phyloP scores from a whole-genome alignment of 1,284 basidiomycete species.

The Ceratobasidium sp. region DNA sequence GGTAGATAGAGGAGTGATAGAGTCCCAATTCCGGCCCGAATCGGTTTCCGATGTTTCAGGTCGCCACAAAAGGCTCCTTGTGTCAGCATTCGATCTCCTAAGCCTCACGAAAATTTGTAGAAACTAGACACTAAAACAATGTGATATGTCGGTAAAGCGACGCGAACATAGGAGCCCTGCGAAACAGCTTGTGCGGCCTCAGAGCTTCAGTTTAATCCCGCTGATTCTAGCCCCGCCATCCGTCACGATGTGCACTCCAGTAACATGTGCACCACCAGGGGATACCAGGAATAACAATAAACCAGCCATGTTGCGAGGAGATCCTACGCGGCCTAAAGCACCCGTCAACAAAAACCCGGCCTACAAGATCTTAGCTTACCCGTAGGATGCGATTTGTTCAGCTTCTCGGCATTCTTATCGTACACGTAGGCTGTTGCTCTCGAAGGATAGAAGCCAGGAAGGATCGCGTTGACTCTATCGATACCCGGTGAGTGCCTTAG shows the following conservation, averaged over 20 bases:
- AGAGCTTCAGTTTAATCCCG: constrained; percentile 8
- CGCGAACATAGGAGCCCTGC: not conserved
- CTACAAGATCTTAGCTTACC: constrained; percentile 57
- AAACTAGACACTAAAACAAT: not conserved
- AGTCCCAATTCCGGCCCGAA: constrained; percentile 31
- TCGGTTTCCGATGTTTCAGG: constrained; percentile 40
- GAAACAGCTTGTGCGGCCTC: not conserved
- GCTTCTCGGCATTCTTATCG: constrained; percentile 64
- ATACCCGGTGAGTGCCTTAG: not conserved
- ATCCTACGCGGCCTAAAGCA: constrained; percentile 71
- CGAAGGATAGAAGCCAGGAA: constrained; percentile 76
- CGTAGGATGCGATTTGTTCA: constrained; percentile 67
- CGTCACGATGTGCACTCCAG: constrained; percentile 73
- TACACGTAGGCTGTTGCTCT: constrained; percentile 87
- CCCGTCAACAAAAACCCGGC: constrained; percentile 9
- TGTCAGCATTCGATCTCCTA: not conserved
- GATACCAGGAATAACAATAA: constrained; percentile 77
- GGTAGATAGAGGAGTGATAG: constrained; percentile 33
- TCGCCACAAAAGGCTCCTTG: constrained; percentile 6
- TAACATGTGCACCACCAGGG: constrained; percentile 76
- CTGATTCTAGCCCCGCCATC: constrained; percentile 66
- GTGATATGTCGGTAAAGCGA: not conserved
- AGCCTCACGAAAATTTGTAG: not conserved
- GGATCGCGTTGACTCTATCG: constrained; percentile 3
- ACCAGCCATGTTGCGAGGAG: constrained; percentile 78